Evolutionary conservation across 257 asterid species (phyloP).

Genomic region (Scutellaria galericulata): DNA sequence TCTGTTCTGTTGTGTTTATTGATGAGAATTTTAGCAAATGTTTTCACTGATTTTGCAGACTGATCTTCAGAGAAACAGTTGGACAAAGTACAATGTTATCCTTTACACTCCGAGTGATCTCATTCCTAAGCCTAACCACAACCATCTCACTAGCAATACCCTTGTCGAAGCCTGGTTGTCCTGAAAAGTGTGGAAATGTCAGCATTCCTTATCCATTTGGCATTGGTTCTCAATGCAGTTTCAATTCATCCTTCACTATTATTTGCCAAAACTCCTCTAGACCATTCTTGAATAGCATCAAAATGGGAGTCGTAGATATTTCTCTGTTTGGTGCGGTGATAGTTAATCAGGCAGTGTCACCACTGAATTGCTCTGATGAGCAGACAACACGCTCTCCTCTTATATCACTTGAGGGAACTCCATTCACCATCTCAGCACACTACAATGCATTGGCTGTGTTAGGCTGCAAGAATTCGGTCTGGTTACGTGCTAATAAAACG

Average conservation of each 20-base stretch:
- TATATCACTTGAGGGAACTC: slow-evolving; percentile 29
- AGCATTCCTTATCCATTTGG: slow-evolving; percentile 58
- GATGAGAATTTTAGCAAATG: neutral
- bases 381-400: neutral
- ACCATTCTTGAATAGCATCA: slow-evolving; percentile 37
- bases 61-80: neutral
- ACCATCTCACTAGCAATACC: slow-evolving; percentile 1
- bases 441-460: slow-evolving; percentile 31
- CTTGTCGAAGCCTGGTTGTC: slow-evolving; percentile 35
- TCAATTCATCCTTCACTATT: slow-evolving; percentile 38
- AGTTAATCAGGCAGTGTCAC: slow-evolving; percentile 35
- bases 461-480: slow-evolving; percentile 42
- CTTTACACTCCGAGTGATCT: neutral
- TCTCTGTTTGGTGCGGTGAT: slow-evolving; percentile 12
- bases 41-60: neutral
- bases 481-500: slow-evolving; percentile 28
- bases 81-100: slow-evolving; percentile 21
- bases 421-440: slow-evolving; percentile 35
- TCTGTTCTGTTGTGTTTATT: neutral
- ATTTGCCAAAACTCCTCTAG: slow-evolving; percentile 31
- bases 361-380: slow-evolving; percentile 34
- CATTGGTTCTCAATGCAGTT: slow-evolving; percentile 40
- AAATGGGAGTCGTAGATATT: slow-evolving; percentile 27
- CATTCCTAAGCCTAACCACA: neutral
- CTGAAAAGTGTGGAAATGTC: slow-evolving; percentile 42